These are phyloP conservation scores for Petasospora fabianii DNA, from an alignment of 1,139 yeast species.

Conservation along the genomic window DNA sequence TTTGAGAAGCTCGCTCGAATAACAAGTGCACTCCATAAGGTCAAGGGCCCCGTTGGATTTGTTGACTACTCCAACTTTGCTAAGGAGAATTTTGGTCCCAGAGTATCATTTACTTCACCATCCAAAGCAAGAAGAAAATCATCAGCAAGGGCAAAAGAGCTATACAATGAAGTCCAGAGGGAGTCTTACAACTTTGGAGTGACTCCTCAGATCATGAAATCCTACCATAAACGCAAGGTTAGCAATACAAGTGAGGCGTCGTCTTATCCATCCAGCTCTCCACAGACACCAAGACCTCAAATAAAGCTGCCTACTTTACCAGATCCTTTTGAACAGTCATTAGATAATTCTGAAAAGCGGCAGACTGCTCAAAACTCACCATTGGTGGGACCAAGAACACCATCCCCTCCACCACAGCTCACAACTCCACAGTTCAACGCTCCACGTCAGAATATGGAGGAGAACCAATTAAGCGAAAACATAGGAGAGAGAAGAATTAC, in stretches of 20 bases:
- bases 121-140: neutral
- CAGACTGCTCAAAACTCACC: no score
- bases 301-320: neutral
- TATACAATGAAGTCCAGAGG: constrained; percentile 20
- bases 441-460: no score
- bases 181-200: constrained; percentile 20
- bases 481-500: neutral
- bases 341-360: no score
- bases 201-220: constrained; percentile 15
- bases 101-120: constrained; percentile 1
- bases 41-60: neutral
- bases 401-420: no score
- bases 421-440: no score
- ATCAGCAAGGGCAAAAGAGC: constrained; percentile 7
- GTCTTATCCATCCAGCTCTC: neutral
- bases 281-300: neutral
- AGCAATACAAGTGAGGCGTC: neutral
- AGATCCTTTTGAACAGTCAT: no score
- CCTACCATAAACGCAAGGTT: constrained; percentile 3
- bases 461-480: neutral
- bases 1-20: constrained; percentile 12
- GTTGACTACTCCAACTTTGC: constrained; percentile 20
- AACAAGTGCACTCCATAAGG: constrained; percentile 4
- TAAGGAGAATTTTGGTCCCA: constrained; percentile 10
- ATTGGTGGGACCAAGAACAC: no score